Conservation (phyloP, 345 rosid genomes). For the Brassica rapa region DNA sequence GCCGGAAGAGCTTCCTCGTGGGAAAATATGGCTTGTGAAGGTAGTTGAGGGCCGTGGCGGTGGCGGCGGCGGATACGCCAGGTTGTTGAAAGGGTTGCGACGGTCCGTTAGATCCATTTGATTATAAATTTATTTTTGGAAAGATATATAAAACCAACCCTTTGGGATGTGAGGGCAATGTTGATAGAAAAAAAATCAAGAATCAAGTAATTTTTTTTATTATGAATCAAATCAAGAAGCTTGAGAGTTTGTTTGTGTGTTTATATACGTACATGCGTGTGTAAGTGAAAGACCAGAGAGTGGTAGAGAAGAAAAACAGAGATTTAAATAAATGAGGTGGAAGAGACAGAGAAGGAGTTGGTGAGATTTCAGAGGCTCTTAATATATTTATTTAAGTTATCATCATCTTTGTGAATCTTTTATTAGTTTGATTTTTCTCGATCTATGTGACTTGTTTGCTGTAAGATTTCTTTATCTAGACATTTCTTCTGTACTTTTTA, state of each 20-base stretch:
- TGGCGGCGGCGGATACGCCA: constrained; percentile 41
- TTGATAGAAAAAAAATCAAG: neutral
- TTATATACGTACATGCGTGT: constrained; percentile 30
- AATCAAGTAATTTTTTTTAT: neutral
- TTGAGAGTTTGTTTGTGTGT: constrained; percentile 3
- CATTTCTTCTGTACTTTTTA: constrained; percentile 5
- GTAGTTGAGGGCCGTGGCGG: constrained; percentile 11
- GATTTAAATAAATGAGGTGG: constrained; percentile 18
- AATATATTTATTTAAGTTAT: constrained; percentile 27
- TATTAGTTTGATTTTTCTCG: constrained; percentile 12
- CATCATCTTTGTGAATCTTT: constrained; percentile 18
- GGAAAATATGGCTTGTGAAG: constrained; percentile 35
- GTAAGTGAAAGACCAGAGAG: constrained; percentile 8
- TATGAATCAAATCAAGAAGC: constrained; percentile 4
- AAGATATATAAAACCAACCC: neutral
- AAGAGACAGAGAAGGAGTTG: constrained; percentile 32
- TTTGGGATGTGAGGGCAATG: neutral
- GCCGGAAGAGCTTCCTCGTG: constrained; percentile 32
- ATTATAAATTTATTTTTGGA: neutral
- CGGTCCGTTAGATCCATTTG: constrained; percentile 36
- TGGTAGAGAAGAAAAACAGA: constrained; percentile 32
- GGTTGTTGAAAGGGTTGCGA: constrained; percentile 34
- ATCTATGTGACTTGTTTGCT: constrained; percentile 37
- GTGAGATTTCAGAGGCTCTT: constrained; percentile 39
- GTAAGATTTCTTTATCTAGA: constrained; percentile 23